Evolutionary conservation across 2,329 filamentous ascomycete species (phyloP).

Genomic region (Ceratocystis lukuohia): DNA sequence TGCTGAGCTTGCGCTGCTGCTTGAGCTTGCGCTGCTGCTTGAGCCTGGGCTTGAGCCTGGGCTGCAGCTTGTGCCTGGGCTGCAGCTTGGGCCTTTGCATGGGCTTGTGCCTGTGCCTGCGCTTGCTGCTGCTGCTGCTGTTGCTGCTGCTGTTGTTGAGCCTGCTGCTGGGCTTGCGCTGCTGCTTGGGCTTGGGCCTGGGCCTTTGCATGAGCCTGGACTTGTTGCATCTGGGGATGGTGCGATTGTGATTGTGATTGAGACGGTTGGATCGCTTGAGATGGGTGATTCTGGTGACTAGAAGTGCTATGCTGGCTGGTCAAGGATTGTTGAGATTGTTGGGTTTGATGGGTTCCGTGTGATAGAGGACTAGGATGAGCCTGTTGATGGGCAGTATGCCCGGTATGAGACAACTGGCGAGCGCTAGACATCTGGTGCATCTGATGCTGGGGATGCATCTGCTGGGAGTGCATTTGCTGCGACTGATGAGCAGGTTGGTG

Average conservation of each 20-base stretch:
- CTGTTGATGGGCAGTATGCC: constrained; percentile 17
- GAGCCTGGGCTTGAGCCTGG: constrained; percentile 22
- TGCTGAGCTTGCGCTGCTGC: constrained; percentile 12
- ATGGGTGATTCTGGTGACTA: constrained; percentile 22
- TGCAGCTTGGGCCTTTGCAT: constrained; percentile 18
- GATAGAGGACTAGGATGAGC: constrained; percentile 15
- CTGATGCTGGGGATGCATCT: constrained; percentile 13
- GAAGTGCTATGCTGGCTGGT: constrained; percentile 18
- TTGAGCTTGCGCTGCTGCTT: neutral
- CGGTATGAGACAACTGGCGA: constrained; percentile 14
- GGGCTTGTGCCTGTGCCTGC: constrained; percentile 17
- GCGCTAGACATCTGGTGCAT: constrained; percentile 16
- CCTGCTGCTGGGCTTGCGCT: constrained; percentile 13
- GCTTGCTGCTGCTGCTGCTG: constrained; percentile 6
- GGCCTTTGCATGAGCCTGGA: constrained; percentile 10
- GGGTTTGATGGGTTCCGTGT: constrained; percentile 16
- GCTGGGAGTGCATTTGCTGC: constrained; percentile 15
- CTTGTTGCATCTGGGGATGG: constrained; percentile 17
- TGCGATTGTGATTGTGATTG: constrained; percentile 23
- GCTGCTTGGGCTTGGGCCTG: constrained; percentile 14
- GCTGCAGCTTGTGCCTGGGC: constrained; percentile 28
- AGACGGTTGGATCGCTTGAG: constrained; percentile 22
- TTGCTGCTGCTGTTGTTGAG: constrained; percentile 17
- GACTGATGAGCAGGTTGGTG: constrained; percentile 21
- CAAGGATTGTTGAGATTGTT: constrained; percentile 20